A percentile compares a stretch with the other conserved stretches of the same genome.
These are phyloP conservation scores for Pyrenula aspistea DNA, from an alignment of 495 filamentous ascomycete species.

Conservation along the genomic window DNA sequence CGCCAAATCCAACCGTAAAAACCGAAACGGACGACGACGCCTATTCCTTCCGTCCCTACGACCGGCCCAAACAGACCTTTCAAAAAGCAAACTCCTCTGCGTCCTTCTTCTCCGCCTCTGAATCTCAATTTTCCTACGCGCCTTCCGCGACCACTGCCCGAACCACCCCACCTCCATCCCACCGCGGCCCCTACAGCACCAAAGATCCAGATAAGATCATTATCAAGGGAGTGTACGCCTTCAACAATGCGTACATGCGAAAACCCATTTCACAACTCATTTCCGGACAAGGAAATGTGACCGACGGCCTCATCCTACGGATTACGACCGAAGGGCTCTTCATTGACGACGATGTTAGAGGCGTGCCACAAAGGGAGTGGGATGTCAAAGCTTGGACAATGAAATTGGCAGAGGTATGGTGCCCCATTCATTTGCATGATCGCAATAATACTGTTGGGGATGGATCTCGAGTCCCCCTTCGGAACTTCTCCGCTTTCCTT, in stretches of 20 bases:
- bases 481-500: background rate
- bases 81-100: conserved; percentile 41
- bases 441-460: no score
- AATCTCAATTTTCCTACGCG: conserved; percentile 76
- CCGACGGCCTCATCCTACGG: conserved; percentile 73
- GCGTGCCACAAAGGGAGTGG: conserved; percentile 87
- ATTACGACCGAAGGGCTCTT: conserved; percentile 88
- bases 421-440: no score
- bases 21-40: conserved; percentile 56
- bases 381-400: conserved; percentile 97
- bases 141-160: conserved; percentile 71
- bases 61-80: conserved; percentile 49
- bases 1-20: conserved; percentile 46
- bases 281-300: conserved; percentile 60
- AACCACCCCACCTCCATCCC: conserved; percentile 72
- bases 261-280: conserved; percentile 74
- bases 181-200: conserved; percentile 64
- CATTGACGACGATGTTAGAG: conserved; percentile 86
- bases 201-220: conserved; percentile 91
- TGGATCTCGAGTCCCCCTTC: background rate
- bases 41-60: conserved; percentile 76
- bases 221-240: conserved; percentile 80
- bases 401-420: conserved; percentile 85
- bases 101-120: conserved; percentile 48
- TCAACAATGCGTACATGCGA: conserved; percentile 71